Conservation (phyloP, 2,329 filamentous ascomycete species). For the Corinectria fuckeliana region DNA sequence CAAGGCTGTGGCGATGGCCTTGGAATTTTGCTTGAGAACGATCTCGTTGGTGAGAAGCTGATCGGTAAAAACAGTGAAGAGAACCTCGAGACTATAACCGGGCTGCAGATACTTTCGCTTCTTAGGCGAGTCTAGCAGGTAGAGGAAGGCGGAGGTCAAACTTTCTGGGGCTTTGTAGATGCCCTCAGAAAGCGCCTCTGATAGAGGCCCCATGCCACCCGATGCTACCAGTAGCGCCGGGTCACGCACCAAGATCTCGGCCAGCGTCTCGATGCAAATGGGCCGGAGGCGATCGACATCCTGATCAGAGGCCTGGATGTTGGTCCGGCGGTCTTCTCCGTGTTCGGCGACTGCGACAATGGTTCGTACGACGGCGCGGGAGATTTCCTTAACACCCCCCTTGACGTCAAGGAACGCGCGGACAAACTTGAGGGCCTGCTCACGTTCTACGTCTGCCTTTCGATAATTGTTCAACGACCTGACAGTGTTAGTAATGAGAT, state of each 20-base stretch:
- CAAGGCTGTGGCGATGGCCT: conserved; percentile 88
- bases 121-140: conserved; percentile 84
- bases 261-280: conserved; percentile 91
- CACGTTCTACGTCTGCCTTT: conserved; percentile 95
- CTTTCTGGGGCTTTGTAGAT: conserved; percentile 93
- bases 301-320: conserved; percentile 71
- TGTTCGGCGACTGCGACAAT: conserved; percentile 92
- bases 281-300: conserved; percentile 83
- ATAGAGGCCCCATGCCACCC: conserved; percentile 84
- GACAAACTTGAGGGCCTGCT: conserved; percentile 96
- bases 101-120: conserved; percentile 83
- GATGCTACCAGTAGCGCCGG: conserved; percentile 81
- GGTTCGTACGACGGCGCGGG: conserved; percentile 84
- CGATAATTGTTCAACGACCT: conserved; percentile 91
- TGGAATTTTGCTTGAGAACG: conserved; percentile 82
- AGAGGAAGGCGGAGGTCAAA: conserved; percentile 84
- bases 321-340: conserved; percentile 82
- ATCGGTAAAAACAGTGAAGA: conserved; percentile 94
- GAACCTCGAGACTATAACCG: conserved; percentile 86
- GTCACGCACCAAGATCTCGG: conserved; percentile 88
- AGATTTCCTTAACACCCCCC: conserved; percentile 86
- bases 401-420: conserved; percentile 95
- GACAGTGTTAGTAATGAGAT: conserved; percentile 16
- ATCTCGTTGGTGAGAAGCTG: conserved; percentile 66
- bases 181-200: conserved; percentile 90